Evolutionary conservation across 805 yeast species (phyloP), one percentile per base, ranked within the genome.

Genomic region (Metschnikowia vanudenii): DNA sequence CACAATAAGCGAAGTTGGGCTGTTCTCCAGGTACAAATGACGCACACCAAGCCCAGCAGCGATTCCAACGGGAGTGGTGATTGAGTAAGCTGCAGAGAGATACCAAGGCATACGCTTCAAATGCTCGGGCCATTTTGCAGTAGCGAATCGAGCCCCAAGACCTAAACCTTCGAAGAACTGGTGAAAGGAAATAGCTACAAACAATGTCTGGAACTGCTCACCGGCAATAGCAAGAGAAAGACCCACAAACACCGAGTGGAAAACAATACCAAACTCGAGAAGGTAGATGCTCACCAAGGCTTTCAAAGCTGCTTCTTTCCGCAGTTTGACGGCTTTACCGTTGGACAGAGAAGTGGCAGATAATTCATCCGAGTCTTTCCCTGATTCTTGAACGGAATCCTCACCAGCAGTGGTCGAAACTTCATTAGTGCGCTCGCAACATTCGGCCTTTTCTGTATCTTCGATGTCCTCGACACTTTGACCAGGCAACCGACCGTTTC

Each of bases 11-110:
- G 87, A 79, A 1, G 66, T 75, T 58, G 80, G 68, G 12, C 86
- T 76, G 10, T 75, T 79, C 36, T 86, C 81, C 36, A 77, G 73
- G 59, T 81, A 85, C 7, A 81, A 63, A 32, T 74, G 63, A 58
- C 92, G 78, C 3, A 85, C 87, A 37, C 90, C 90, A 30, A 88
- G 65, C 34, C 96, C 96, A 54, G 85, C 80, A 3, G 85, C 90
- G 54, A 85, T 78, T 3, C 92, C 85, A 38, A 85, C 67, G 1
- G 96, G 95, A 0, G 94, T 84, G 12, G 84, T 73, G 4, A 85
- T 37, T 1, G 52, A 38, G 42, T 49, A 54, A 3, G 40, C 54
- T 13, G 41, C 36, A n/a, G 56, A 50, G 32, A 54, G 50, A 24
- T 49, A 45, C 58, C 58, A 54, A 2, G 58, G 58, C 30, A 45